Evolutionary conservation across 1,284 basidiomycete genomes (phyloP).

Genomic region (Pascua guehoae): DNA sequence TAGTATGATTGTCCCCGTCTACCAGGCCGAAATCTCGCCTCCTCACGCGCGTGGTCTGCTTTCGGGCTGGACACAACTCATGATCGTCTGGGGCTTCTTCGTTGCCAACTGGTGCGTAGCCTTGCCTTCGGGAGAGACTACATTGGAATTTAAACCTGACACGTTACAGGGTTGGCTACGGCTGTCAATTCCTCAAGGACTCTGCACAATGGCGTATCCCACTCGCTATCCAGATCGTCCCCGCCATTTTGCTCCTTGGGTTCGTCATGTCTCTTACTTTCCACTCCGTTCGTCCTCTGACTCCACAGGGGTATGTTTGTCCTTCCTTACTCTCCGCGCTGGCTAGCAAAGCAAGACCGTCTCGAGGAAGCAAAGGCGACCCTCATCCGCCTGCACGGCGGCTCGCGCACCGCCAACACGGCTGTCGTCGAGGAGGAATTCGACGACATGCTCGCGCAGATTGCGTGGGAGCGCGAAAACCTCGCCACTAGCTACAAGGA

Average conservation of each 20-base stretch:
- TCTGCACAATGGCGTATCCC: constrained; percentile 55
- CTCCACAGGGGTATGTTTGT: constrained; percentile 49
- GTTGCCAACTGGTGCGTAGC: constrained; percentile 32
- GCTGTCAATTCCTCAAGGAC: constrained; percentile 56
- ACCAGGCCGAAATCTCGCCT: constrained; percentile 57
- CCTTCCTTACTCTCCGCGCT: constrained; percentile 59
- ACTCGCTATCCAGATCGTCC: constrained; percentile 42
- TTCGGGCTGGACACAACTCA: constrained; percentile 60
- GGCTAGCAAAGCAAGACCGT: constrained; percentile 55
- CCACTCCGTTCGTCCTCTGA: constrained; percentile 43
- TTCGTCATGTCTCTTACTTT: constrained; percentile 5
- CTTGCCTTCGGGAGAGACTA: no score
- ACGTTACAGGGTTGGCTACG: constrained; percentile 57
- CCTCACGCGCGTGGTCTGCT: constrained; percentile 63
- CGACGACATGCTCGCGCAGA: constrained; percentile 39
- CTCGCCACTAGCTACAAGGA: constrained; percentile 32
- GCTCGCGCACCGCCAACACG: constrained; percentile 27
- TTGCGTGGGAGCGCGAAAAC: constrained; percentile 32
- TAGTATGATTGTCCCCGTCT: constrained; percentile 58
- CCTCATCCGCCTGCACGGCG: constrained; percentile 48
- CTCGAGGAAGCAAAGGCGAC: constrained; percentile 35
- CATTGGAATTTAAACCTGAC: no score
- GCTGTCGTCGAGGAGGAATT: constrained; percentile 38
- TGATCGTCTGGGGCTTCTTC: constrained; percentile 48
- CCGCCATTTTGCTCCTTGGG: constrained; percentile 37